Conservation (phyloP, 2,329 filamentous ascomycete genomes). For the Colletotrichum liaoningense region DNA sequence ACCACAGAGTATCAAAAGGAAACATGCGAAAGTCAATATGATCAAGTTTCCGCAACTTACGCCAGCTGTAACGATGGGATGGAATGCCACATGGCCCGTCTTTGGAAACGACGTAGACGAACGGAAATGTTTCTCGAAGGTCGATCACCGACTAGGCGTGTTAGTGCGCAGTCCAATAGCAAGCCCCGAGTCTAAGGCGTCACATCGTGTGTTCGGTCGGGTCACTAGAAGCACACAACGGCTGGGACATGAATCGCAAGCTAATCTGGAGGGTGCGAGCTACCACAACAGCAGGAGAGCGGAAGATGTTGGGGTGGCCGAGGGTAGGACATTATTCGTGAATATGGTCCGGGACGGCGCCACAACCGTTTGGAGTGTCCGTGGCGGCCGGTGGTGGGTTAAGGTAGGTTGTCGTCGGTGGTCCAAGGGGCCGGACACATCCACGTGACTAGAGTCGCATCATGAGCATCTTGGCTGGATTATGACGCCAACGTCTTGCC, state of each 20-base stretch:
- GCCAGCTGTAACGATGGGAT: background rate
- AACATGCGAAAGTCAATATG: background rate
- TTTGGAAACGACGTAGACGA: background rate
- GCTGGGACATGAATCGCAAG: background rate
- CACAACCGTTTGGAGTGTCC: constrained; percentile 25
- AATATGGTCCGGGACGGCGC: constrained; percentile 17
- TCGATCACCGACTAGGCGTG: background rate
- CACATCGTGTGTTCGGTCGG: background rate
- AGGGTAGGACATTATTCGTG: background rate
- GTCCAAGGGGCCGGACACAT: constrained; percentile 11
- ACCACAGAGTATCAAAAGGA: background rate
- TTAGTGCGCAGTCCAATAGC: background rate
- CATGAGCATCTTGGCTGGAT: constrained; percentile 19
- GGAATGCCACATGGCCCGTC: background rate
- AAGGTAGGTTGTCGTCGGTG: background rate
- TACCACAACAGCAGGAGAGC: background rate
- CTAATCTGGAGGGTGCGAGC: background rate
- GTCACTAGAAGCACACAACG: constrained; percentile 4
- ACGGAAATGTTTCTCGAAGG: background rate
- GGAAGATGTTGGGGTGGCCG: constrained; percentile 15
- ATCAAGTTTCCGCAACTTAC: background rate
- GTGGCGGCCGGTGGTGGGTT: constrained; percentile 21
- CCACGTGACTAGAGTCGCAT: constrained; percentile 29
- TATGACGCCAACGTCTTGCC: constrained; percentile 32
- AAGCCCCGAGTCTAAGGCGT: background rate